Conservation (phyloP, 139 green algal species). For the Chlorella vulgaris region DNA sequence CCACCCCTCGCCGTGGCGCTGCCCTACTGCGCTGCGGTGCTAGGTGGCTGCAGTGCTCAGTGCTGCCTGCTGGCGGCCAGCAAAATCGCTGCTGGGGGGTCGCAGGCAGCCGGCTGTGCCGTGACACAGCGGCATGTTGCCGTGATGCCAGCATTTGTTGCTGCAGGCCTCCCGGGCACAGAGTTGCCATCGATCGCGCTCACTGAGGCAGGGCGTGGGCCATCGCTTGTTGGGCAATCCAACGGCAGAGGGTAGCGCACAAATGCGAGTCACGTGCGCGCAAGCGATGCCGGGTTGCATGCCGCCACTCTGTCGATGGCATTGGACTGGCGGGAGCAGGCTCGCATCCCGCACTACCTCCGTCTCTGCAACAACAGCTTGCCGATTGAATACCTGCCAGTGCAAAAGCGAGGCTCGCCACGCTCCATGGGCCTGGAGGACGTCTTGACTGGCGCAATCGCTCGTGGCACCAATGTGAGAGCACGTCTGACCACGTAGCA, state of each 20-base stretch:
- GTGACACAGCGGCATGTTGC: not conserved
- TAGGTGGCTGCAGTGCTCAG: not conserved
- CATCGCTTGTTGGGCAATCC: not conserved
- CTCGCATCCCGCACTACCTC: no score
- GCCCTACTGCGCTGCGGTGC: not conserved
- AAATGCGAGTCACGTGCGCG: no score
- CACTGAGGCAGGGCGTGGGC: no score
- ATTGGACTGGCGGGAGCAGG: no score
- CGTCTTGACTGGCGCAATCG: slow-evolving; percentile 51
- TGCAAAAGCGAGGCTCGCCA: not conserved
- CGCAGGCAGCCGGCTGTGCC: not conserved
- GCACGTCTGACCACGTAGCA: no score
- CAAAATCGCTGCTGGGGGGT: not conserved
- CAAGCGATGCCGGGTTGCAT: no score
- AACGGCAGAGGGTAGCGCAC: not conserved
- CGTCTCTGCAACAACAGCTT: no score
- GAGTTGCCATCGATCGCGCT: not conserved
- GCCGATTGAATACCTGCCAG: no score
- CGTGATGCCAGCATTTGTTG: not conserved
- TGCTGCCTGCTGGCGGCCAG: not conserved
- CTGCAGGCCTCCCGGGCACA: not conserved
- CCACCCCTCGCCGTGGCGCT: not conserved
- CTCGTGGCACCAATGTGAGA: slow-evolving; percentile 55
- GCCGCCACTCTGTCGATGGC: no score
- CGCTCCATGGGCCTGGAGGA: slow-evolving; percentile 48